Evolutionary conservation across 306 rosid genomes (phyloP).

Genomic region (Quercus aquifolioides): DNA sequence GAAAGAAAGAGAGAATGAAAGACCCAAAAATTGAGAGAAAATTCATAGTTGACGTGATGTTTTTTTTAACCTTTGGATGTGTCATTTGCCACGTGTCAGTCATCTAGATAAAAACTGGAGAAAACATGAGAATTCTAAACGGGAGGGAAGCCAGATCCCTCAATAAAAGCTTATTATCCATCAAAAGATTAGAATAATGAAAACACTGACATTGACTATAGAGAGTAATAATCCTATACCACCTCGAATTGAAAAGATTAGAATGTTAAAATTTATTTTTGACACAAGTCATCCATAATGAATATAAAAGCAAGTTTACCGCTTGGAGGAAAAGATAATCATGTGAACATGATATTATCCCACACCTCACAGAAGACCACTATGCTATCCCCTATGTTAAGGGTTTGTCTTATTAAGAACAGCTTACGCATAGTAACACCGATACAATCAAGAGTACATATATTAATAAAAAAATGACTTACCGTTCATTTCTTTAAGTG

Average conservation of each 20-base stretch:
- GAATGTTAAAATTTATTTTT: not conserved
- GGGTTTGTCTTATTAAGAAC: not conserved
- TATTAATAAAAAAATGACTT: not conserved
- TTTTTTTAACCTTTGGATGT: too few relatives aligned
- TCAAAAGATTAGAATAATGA: too few relatives aligned
- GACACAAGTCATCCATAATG: not conserved
- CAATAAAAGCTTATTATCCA: too few relatives aligned
- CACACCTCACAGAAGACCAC: not conserved
- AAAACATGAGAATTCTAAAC: too few relatives aligned
- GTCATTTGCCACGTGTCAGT: too few relatives aligned
- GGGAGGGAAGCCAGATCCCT: too few relatives aligned
- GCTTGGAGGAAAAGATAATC: not conserved
- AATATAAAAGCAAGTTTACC: not conserved
- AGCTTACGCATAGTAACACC: not conserved
- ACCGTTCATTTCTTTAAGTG: conserved; percentile 98
- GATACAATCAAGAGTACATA: not conserved
- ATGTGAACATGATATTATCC: not conserved
- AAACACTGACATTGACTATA: not conserved
- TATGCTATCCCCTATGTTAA: not conserved
- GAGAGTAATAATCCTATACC: not conserved
- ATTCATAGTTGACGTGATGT: too few relatives aligned
- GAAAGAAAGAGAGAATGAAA: too few relatives aligned
- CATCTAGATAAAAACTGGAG: too few relatives aligned
- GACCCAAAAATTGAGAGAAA: too few relatives aligned
- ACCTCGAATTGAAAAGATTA: not conserved